Percentiles rank a stretch among this genome's conserved stretches.
phyloP scores from a whole-genome alignment of 106 monocot species.

The Dendrobium catenatum region DNA sequence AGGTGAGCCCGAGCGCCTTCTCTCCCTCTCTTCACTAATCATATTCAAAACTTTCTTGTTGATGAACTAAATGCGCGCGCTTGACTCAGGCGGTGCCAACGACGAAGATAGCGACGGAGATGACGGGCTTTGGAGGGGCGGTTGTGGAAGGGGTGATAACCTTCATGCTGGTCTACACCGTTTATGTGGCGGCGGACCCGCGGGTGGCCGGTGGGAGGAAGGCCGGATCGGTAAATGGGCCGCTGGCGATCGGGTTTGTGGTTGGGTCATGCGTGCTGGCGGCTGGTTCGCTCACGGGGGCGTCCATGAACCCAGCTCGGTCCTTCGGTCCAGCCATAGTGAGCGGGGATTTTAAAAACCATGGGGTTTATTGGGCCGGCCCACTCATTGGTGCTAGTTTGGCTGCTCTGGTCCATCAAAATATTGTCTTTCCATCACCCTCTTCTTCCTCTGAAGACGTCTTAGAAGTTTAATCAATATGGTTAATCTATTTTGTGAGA shows the following conservation, averaged over 20 bases:
- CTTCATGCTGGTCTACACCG: slow-evolving; percentile 59
- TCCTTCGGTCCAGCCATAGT: slow-evolving; percentile 64
- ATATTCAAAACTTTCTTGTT: not conserved
- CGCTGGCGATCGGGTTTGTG: slow-evolving; percentile 40
- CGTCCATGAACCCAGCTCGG: slow-evolving; percentile 72
- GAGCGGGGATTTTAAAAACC: slow-evolving; percentile 62
- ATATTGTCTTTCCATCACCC: slow-evolving; percentile 28
- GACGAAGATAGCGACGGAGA: slow-evolving; percentile 54
- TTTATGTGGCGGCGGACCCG: slow-evolving; percentile 38
- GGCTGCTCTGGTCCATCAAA: slow-evolving; percentile 50
- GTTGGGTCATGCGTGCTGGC: slow-evolving; percentile 39
- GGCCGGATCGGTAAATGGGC: slow-evolving; percentile 12
- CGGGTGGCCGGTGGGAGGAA: slow-evolving; percentile 8
- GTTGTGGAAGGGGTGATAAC: slow-evolving; percentile 41
- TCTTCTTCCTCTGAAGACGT: not conserved
- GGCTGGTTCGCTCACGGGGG: slow-evolving; percentile 65
- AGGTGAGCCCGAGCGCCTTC: slow-evolving; percentile 23
- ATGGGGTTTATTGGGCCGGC: slow-evolving; percentile 67
- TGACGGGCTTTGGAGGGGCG: slow-evolving; percentile 85
- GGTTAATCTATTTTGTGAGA: too few species aligned
- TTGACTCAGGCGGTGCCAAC: slow-evolving; percentile 61
- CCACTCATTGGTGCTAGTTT: slow-evolving; percentile 49
- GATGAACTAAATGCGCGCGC: not conserved
- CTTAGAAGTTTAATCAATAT: not conserved
- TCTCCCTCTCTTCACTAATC: not conserved